Evolutionary conservation across 2,329 filamentous ascomycete species (phyloP).

Genomic region (Sporothrix mexicana): DNA sequence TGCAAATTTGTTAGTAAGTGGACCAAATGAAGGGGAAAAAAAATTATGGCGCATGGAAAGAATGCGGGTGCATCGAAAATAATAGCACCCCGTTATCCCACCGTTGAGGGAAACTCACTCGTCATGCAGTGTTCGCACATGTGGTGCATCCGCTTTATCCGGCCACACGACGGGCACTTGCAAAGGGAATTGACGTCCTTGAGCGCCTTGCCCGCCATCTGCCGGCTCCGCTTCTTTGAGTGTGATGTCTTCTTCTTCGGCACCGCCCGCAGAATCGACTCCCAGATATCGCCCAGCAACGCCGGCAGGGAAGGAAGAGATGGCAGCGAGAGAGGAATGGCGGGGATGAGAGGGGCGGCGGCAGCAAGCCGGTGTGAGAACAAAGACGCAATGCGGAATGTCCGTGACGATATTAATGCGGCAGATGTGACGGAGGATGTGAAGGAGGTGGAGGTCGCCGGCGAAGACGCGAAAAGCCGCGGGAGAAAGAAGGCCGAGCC

Average conservation of each 20-base stretch:
- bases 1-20: constrained; percentile 41
- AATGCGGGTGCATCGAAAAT: background rate
- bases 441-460: constrained; percentile 19
- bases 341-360: constrained; percentile 40
- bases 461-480: constrained; percentile 30
- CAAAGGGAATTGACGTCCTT: constrained; percentile 89
- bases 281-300: constrained; percentile 80
- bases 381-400: constrained; percentile 48
- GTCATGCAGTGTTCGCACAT: constrained; percentile 77
- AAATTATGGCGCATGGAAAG: background rate
- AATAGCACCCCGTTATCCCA: background rate
- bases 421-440: constrained; percentile 26
- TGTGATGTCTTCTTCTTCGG: constrained; percentile 99
- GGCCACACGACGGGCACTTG: constrained; percentile 87
- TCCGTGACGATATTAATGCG: constrained; percentile 29
- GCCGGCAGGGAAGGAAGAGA: constrained; percentile 62
- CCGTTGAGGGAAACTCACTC: constrained; percentile 24
- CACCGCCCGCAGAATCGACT: constrained; percentile 86
- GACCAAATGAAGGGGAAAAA: too few relatives aligned
- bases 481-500: constrained; percentile 26
- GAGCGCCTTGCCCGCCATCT: constrained; percentile 93
- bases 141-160: constrained; percentile 84
- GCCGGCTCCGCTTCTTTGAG: constrained; percentile 89
- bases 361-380: constrained; percentile 53
- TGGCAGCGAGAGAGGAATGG: constrained; percentile 50